phyloP scores from a whole-genome alignment of 768 basidiomycete species.

The Nidula microcarpa region DNA sequence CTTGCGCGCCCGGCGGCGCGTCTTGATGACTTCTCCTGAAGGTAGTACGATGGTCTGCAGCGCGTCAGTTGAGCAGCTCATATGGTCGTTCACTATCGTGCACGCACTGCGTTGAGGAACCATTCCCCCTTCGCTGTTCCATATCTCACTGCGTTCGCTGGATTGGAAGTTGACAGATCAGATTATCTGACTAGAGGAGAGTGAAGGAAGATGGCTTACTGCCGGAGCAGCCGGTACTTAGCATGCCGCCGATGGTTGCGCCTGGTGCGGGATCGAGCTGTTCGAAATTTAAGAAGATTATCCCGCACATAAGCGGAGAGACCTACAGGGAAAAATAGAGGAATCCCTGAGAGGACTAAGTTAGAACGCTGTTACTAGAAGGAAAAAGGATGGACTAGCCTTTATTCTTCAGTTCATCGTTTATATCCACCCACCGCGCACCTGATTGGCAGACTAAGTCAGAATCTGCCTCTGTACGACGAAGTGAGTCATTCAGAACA shows the following conservation, averaged over 20 bases:
- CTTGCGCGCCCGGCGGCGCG: constrained; percentile 73
- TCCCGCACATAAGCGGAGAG: not conserved
- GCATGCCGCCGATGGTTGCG: constrained; percentile 85
- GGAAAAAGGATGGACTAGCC: constrained; percentile 24
- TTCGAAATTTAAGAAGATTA: not conserved
- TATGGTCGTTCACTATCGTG: not conserved
- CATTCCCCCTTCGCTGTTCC: constrained; percentile 90
- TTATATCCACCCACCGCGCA: constrained; percentile 67
- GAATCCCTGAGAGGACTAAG: constrained; percentile 43
- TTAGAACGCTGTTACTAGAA: not conserved
- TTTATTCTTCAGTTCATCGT: constrained; percentile 58
- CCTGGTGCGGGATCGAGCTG: constrained; percentile 77
- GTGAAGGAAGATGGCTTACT: constrained; percentile 36
- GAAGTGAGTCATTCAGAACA: not conserved
- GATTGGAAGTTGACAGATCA: not conserved
- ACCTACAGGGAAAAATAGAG: constrained; percentile 79
- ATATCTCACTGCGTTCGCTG: constrained; percentile 80
- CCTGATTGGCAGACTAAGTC: constrained; percentile 78
- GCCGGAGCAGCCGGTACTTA: constrained; percentile 83
- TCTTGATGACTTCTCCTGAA: constrained; percentile 88
- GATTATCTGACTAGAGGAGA: not conserved
- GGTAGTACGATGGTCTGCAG: constrained; percentile 86
- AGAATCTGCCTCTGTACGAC: constrained; percentile 55
- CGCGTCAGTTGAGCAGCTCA: not conserved
- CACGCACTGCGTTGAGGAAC: constrained; percentile 75